These are phyloP conservation scores for Sanghuangporus weigelae DNA, from an alignment of 1,284 basidiomycete species.

Conservation along the genomic window DNA sequence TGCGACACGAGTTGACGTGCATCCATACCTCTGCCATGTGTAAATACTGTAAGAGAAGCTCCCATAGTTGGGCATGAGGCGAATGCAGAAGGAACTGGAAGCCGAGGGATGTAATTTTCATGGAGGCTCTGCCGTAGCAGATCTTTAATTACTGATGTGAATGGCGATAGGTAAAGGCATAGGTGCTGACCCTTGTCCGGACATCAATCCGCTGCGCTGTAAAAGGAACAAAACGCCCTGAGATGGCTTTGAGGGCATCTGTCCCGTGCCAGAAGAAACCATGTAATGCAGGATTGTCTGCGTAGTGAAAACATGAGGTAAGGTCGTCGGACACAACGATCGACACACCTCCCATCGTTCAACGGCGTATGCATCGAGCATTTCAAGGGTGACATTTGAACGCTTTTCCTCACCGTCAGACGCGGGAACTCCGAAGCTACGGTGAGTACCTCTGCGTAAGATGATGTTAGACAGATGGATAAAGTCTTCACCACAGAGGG, in stretches of 20 bases:
- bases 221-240: constrained; percentile 82
- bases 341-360: constrained; percentile 87
- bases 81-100: constrained; percentile 97
- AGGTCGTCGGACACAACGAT: constrained; percentile 2
- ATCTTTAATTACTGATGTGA: constrained; percentile 15
- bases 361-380: constrained; percentile 81
- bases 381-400: constrained; percentile 50
- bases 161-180: constrained; percentile 4
- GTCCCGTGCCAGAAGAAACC: constrained; percentile 87
- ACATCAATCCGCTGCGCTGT: constrained; percentile 85
- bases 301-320: constrained; percentile 4
- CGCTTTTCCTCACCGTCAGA: constrained; percentile 53
- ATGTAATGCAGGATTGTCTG: constrained; percentile 97
- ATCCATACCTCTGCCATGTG: constrained; percentile 67
- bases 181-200: constrained; percentile 42
- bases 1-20: constrained; percentile 10
- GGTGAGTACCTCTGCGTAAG: constrained; percentile 69
- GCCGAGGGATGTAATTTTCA: constrained; percentile 90
- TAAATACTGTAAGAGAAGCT: constrained; percentile 87
- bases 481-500: not conserved
- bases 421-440: constrained; percentile 87
- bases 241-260: constrained; percentile 65
- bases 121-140: constrained; percentile 39
- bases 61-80: constrained; percentile 98
- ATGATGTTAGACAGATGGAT: not conserved